These are phyloP conservation scores for Botryobasidium botryosum DNA, from an alignment of 768 basidiomycete genomes.

Conservation along the genomic window DNA sequence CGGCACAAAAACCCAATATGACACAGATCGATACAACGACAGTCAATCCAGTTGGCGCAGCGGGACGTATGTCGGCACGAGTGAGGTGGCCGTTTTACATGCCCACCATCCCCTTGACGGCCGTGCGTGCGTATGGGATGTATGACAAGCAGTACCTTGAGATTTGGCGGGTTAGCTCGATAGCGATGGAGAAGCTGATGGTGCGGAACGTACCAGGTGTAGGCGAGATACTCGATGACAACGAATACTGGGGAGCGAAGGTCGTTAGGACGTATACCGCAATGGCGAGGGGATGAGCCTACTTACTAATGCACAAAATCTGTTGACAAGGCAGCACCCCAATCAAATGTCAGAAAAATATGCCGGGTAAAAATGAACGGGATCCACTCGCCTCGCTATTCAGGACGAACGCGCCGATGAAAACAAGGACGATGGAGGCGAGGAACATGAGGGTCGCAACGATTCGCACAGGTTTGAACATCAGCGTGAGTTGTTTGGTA, in stretches of 20 bases:
- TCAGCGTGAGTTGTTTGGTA: constrained; percentile 71
- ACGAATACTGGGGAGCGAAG: constrained; percentile 50
- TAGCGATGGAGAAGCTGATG: constrained; percentile 24
- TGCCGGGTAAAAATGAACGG: background rate
- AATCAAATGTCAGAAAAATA: constrained; percentile 1
- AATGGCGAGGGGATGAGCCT: constrained; percentile 2
- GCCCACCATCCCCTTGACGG: constrained; percentile 10
- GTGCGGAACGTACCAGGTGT: constrained; percentile 59
- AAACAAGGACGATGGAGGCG: constrained; percentile 62
- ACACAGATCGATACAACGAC: no score
- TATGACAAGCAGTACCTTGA: constrained; percentile 31
- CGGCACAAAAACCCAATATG: no score
- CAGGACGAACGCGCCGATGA: constrained; percentile 72
- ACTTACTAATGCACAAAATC: constrained; percentile 14
- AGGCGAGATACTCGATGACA: constrained; percentile 79
- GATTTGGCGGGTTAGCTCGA: background rate
- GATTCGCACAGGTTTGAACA: constrained; percentile 89
- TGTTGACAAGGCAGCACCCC: background rate
- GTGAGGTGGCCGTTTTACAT: background rate
- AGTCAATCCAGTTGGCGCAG: no score
- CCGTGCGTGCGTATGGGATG: constrained; percentile 63
- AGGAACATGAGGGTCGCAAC: constrained; percentile 67
- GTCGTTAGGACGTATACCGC: constrained; percentile 3
- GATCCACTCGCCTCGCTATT: constrained; percentile 35
- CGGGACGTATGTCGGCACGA: background rate